Base-by-base conservation (phyloP, 2,329 filamentous ascomycete genomes). In the Xylaria sp. region DNA sequence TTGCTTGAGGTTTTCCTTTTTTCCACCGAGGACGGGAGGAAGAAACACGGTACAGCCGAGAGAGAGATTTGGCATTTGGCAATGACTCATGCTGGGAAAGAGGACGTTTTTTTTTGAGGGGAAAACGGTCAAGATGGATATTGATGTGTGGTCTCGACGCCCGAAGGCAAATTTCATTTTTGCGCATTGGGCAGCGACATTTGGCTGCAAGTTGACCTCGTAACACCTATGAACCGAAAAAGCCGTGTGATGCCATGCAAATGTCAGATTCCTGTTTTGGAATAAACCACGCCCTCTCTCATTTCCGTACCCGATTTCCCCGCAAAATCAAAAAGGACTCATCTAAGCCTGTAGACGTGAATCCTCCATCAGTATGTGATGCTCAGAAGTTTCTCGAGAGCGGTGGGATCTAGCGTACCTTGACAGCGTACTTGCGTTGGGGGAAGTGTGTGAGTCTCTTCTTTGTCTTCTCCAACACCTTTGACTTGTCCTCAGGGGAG, bases 391-490 rank as follows among this genome's bases (percentile, higher is more conserved):
- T 23, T 11, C 9, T 23, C 13, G 44, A 49, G 23, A 8, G 13
- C 10, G 42, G 42, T n/a, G n/a, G 13, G 23, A 47, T 34, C 57
- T 54, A 60, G 69, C 80, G 70, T 84, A 92, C 94, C 93, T 97
- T 99, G 80, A 99, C 90, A 80, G 94, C 94, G 81, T 89, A 99
- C 84, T 96, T 97, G 82, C 94, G 89, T 85, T 95, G 91, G 71
- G 94, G 94, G 86, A 99, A 99, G 84, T 99, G 93, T 71, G 84
- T 87, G 78, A 84, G 80, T 83, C 88, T 91, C 91, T 99, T 99
- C 87, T 92, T 92, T 79, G 92, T 88, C 89, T 96, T 97, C 82
- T 93, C 88, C 70, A 95, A 89, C 74, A 87, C 83, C 78, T 87
- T 84, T 73, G 86, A 84, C 73, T 89, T 87, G 82, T 99, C 93